A percentile compares a stretch with the other conserved stretches of the same genome.
Conservation (phyloP, 2,329 filamentous ascomycete species). For the Aspergillus fumigatus region DNA sequence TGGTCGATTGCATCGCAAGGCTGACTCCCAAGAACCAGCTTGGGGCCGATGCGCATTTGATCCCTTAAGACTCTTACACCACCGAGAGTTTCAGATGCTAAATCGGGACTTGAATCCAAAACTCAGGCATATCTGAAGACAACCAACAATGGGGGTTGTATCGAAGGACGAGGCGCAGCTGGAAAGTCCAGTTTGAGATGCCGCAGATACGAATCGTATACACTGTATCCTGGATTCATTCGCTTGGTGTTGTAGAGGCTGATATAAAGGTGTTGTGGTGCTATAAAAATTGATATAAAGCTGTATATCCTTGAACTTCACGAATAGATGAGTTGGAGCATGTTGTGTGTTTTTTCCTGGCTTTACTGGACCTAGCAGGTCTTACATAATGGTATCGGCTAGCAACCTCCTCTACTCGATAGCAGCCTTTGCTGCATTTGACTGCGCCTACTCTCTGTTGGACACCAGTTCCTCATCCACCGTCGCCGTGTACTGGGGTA, state of each 20-base stretch:
- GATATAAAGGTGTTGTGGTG: neutral
- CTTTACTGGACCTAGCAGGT: neutral
- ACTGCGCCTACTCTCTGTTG: neutral
- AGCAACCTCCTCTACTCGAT: neutral
- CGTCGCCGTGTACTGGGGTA: conserved; percentile 1
- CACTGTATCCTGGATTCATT: neutral
- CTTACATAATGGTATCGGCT: neutral
- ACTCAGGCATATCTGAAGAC: neutral
- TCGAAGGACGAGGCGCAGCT: neutral
- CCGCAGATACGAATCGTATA: neutral
- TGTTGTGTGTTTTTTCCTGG: neutral
- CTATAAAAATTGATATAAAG: neutral
- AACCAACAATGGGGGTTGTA: neutral
- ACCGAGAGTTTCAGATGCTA: neutral
- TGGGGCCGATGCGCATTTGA: neutral
- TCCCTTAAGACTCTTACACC: neutral
- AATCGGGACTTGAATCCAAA: neutral
- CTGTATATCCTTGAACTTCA: neutral
- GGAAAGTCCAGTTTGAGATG: neutral
- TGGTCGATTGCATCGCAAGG: neutral
- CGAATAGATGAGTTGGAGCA: neutral
- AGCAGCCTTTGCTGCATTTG: neutral
- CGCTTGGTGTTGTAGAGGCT: neutral
- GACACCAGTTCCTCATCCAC: neutral
- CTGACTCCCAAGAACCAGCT: neutral